These are phyloP conservation scores for Heliamphora pulchella DNA, from an alignment of 179 eudicot genomes.

Conservation along the genomic window DNA sequence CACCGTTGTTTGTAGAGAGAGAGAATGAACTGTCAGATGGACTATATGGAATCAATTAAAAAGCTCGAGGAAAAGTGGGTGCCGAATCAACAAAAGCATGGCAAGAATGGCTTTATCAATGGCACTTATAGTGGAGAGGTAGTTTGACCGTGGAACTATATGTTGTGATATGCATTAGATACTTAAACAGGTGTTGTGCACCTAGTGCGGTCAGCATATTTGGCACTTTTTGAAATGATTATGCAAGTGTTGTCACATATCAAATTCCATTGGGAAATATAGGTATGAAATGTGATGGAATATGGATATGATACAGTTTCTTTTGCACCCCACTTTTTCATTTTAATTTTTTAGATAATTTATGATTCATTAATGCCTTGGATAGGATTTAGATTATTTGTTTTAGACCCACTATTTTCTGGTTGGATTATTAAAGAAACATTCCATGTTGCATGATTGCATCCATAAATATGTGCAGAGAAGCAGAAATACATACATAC, in stretches of 20 bases:
- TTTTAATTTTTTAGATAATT: no score
- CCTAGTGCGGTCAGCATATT: not conserved
- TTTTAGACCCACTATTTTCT: no score
- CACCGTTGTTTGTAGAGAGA: slow-evolving; percentile 52
- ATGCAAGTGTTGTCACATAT: not conserved
- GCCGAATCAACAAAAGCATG: slow-evolving; percentile 62
- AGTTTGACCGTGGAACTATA: slow-evolving; percentile 11
- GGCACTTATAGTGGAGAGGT: slow-evolving; percentile 54
- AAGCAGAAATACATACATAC: no score
- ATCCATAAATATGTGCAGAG: no score
- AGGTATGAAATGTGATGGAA: no score
- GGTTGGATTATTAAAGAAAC: no score
- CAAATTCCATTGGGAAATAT: no score
- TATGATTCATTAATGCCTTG: no score
- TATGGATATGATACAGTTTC: no score
- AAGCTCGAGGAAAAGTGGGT: slow-evolving; percentile 93
- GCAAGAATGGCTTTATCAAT: slow-evolving; percentile 45
- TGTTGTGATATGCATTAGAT: not conserved
- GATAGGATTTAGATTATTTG: no score
- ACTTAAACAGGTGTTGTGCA: slow-evolving; percentile 4
- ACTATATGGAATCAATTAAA: slow-evolving; percentile 89
- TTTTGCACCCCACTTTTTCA: no score
- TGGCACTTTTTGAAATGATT: not conserved
- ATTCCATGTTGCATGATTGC: no score
- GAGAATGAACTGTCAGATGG: slow-evolving; percentile 91